Evolutionary conservation across 164 flowering plant genomes (phyloP), one percentile per base, ranked within the genome.

Genomic region (Liquidambar formosana): DNA sequence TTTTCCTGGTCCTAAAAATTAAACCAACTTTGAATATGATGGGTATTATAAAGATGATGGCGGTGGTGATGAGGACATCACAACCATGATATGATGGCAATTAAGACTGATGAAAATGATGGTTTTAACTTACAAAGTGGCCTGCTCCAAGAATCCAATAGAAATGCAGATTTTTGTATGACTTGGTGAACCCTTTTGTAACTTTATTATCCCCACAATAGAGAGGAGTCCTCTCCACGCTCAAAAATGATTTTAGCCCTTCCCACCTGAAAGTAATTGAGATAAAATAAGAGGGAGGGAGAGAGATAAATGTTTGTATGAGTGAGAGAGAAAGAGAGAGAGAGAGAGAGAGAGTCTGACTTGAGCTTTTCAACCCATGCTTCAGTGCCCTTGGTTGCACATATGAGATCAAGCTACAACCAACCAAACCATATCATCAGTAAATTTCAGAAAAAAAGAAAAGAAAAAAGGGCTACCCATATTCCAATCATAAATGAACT

Each of bases 311-410:
- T 23, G 19, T 21, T 13, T n/a, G 4, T 21, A 22, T 8, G 45
- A 4, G 43, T 0, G 3, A 14, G 9, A 46, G 10, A 19, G 28
- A 46, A 46, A 66, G 23, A 41, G 61, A 51, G 47, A 33, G 19
- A 18, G 63, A 71, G 33, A 52, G 57, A 23, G 54, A 68, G 18
- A 23, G 59, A 26, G 45, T 64, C 67, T 77, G 82, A 93, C 98
- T 84, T 86, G 78, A 94, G 96, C 82, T 94, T 91, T 67, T 83
- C 75, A 57, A 94, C 72, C 98, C 98, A 94, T 70, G 94, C 90
- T 79, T 94, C 88, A 18, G 90, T 80, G 48, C 98, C 98, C 74
- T 81, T 91, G 46, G 97, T 91, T 66, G 94, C 65, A 74, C 98
- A 94, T 19, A 94, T 94, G 47, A 94, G 75, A 81, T 94, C 98